Conservation (phyloP, 116 monocot genomes). For the Iris pallida region DNA sequence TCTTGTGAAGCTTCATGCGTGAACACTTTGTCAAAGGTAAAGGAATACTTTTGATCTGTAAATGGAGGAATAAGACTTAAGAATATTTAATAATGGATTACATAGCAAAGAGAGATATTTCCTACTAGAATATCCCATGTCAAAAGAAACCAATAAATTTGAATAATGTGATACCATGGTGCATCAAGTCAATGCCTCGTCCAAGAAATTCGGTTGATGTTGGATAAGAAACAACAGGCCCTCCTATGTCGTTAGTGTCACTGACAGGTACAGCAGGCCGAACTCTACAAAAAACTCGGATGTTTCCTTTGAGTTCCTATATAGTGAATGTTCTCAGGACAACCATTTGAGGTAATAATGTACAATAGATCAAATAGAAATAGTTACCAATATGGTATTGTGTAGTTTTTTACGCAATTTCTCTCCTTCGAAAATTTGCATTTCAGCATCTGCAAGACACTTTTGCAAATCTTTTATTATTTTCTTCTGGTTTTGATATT, state of each 20-base stretch:
- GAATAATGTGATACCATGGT: constrained; percentile 34
- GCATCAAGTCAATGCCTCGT: constrained; percentile 58
- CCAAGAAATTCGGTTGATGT: constrained; percentile 55
- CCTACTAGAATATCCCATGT: neutral
- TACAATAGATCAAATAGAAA: neutral
- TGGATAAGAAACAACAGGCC: constrained; percentile 59
- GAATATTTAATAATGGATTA: neutral
- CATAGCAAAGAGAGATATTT: neutral
- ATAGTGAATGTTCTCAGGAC: constrained; percentile 1
- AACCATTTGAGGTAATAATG: neutral
- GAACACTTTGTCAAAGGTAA: constrained; percentile 86
- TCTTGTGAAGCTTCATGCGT: constrained; percentile 60
- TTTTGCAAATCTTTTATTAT: constrained; percentile 41
- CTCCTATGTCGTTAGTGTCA: constrained; percentile 32
- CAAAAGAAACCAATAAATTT: no score
- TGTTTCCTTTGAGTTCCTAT: constrained; percentile 92
- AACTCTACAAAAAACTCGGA: constrained; percentile 85
- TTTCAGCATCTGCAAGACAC: constrained; percentile 56
- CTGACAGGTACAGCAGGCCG: constrained; percentile 44
- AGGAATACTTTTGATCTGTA: constrained; percentile 60
- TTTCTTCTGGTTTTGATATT: constrained; percentile 46
- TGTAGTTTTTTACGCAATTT: constrained; percentile 74
- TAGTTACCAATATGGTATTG: constrained; percentile 79
- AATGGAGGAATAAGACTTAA: neutral
- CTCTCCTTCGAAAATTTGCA: constrained; percentile 58